Conservation (phyloP, 495 filamentous ascomycete species). For the Evernia prunastri region DNA sequence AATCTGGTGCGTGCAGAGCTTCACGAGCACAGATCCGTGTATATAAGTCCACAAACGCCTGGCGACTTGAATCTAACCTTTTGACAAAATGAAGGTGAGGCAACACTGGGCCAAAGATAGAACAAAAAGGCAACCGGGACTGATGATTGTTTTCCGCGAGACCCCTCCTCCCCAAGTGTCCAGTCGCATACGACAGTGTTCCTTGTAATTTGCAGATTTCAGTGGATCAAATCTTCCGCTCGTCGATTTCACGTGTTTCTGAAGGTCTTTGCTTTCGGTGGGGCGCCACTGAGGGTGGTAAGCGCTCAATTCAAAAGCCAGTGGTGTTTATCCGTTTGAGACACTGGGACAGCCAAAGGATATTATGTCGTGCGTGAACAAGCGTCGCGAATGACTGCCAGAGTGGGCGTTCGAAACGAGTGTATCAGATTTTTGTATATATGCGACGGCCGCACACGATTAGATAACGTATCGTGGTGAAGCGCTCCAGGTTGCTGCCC, state of each 20-base stretch:
- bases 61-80: conserved; percentile 2
- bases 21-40: conserved; percentile 6
- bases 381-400: conserved; percentile 10
- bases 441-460: conserved; percentile 12
- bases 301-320: conserved; percentile 16
- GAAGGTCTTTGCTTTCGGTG: conserved; percentile 3
- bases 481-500: conserved; percentile 5
- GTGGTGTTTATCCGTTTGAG: conserved; percentile 2
- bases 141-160: conserved; percentile 3
- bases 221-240: conserved; percentile 14
- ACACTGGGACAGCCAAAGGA: not conserved
- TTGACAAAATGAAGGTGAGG: not conserved
- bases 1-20: not conserved
- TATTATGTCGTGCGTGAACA: conserved; percentile 1
- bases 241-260: conserved; percentile 10
- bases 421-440: conserved; percentile 15
- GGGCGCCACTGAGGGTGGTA: conserved; percentile 3
- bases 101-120: conserved; percentile 13
- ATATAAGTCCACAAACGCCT: not conserved
- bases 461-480: conserved; percentile 15
- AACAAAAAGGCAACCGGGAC: conserved; percentile 4
- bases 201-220: not conserved
- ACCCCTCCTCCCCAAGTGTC: not conserved
- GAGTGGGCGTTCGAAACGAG: conserved; percentile 9
- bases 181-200: not conserved